Evolutionary conservation across 2,329 filamentous ascomycete species (phyloP).

Genomic region (Pestalotiopsis fici): DNA sequence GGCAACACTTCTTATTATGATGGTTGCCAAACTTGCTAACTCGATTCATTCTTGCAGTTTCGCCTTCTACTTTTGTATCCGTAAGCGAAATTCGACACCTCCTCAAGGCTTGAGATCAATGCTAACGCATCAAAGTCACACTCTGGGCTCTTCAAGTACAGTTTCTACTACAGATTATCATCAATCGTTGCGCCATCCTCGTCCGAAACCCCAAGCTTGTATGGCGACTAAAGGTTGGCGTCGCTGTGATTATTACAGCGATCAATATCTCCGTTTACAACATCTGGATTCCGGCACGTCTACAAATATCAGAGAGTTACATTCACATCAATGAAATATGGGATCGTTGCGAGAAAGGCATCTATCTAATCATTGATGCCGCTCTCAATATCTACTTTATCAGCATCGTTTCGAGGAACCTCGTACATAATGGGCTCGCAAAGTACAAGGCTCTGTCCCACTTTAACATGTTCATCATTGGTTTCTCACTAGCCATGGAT

Average conservation of each 20-base stretch:
- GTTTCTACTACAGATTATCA: slow-evolving; percentile 53
- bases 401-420: not conserved
- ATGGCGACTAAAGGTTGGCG: slow-evolving; percentile 42
- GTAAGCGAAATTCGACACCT: not conserved
- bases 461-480: slow-evolving; percentile 42
- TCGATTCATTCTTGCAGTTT: not conserved
- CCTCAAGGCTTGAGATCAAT: not conserved
- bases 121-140: not conserved
- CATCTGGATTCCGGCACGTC: slow-evolving; percentile 56
- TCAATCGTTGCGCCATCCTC: slow-evolving; percentile 51
- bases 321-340: slow-evolving; percentile 23
- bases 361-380: slow-evolving; percentile 5
- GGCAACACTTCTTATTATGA: not conserved
- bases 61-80: slow-evolving; percentile 1
- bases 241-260: slow-evolving; percentile 43
- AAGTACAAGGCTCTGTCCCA: slow-evolving; percentile 5
- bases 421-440: not conserved
- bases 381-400: slow-evolving; percentile 7
- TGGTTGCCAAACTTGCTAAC: not conserved
- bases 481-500: slow-evolving; percentile 46
- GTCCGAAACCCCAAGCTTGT: slow-evolving; percentile 38
- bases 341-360: slow-evolving; percentile 2
- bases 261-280: slow-evolving; percentile 54
- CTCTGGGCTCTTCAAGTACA: slow-evolving; percentile 40
- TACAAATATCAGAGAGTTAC: slow-evolving; percentile 41